Conservation (phyloP, 768 basidiomycete species). For the Phaffia tasmanica region DNA sequence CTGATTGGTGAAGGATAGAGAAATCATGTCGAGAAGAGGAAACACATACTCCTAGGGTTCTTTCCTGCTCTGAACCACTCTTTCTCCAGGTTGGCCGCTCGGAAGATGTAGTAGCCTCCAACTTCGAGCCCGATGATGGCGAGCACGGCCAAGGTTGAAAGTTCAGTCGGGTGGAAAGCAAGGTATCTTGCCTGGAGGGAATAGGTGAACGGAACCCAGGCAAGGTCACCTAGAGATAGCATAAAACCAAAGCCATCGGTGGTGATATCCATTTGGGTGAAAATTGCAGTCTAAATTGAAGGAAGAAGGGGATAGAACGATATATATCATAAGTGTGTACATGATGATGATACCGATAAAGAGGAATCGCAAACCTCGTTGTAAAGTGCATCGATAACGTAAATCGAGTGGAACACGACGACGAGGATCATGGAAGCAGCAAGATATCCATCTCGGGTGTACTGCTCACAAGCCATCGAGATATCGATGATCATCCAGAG, state of each 20-base stretch:
- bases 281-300: slow-evolving; percentile 56
- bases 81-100: slow-evolving; percentile 80
- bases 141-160: slow-evolving; percentile 51
- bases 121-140: slow-evolving; percentile 55
- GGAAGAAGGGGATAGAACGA: neutral
- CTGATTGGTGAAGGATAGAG: neutral
- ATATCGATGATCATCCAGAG: slow-evolving; percentile 85
- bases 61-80: slow-evolving; percentile 85
- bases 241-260: slow-evolving; percentile 98
- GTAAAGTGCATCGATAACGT: slow-evolving; percentile 74
- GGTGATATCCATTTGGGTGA: slow-evolving; percentile 95
- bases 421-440: slow-evolving; percentile 92
- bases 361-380: slow-evolving; percentile 56
- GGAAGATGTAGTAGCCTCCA: slow-evolving; percentile 82
- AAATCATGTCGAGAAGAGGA: neutral
- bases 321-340: neutral
- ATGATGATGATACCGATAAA: neutral
- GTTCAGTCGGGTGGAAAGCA: slow-evolving; percentile 72
- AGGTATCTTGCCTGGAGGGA: slow-evolving; percentile 88
- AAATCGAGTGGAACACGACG: slow-evolving; percentile 70
- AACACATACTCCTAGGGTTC: slow-evolving; percentile 74
- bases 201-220: slow-evolving; percentile 92
- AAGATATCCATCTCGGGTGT: slow-evolving; percentile 58
- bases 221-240: slow-evolving; percentile 82
- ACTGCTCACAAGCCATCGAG: slow-evolving; percentile 83